A percentile compares a stretch with the other conserved stretches of the same genome.
phyloP scores from a whole-genome alignment of 139 green algal species.

The Parachlorella kessleri region DNA sequence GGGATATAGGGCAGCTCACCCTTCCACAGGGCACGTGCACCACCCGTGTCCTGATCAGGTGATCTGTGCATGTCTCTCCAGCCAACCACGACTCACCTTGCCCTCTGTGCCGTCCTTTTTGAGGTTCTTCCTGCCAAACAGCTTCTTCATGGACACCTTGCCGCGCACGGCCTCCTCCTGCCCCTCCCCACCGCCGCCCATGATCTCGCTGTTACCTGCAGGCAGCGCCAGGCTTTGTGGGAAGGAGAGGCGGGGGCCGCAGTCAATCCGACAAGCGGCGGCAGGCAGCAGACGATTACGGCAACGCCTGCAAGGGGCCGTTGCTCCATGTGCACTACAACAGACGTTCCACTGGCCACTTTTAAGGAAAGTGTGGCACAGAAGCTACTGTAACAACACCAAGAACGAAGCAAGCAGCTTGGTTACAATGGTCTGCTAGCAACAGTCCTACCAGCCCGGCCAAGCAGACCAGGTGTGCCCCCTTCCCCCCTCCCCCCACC shows the following conservation, averaged over 20 bases:
- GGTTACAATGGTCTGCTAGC: background rate
- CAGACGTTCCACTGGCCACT: no score
- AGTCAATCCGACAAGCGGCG: no score
- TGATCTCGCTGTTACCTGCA: conserved; percentile 46
- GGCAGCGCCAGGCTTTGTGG: no score
- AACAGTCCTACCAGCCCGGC: background rate
- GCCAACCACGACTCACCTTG: conserved; percentile 52
- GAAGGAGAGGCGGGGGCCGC: no score
- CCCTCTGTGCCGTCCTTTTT: conserved; percentile 79
- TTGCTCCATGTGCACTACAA: no score
- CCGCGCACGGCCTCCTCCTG: conserved; percentile 10
- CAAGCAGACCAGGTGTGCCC: background rate
- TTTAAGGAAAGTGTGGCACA: no score
- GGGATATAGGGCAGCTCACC: no score
- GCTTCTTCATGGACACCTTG: conserved; percentile 91
- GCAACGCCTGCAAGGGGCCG: no score
- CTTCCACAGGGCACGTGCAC: no score
- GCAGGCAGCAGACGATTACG: no score
- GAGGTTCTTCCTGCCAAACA: conserved; percentile 79
- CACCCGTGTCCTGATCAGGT: background rate
- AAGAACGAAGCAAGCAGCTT: background rate
- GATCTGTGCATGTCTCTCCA: background rate
- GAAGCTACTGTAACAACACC: no score
- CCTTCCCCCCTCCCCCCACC: no score
- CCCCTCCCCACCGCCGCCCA: conserved; percentile 9